These are phyloP conservation scores for Wickerhamomyces chambardii DNA, from an alignment of 805 yeast species.

Conservation along the genomic window DNA sequence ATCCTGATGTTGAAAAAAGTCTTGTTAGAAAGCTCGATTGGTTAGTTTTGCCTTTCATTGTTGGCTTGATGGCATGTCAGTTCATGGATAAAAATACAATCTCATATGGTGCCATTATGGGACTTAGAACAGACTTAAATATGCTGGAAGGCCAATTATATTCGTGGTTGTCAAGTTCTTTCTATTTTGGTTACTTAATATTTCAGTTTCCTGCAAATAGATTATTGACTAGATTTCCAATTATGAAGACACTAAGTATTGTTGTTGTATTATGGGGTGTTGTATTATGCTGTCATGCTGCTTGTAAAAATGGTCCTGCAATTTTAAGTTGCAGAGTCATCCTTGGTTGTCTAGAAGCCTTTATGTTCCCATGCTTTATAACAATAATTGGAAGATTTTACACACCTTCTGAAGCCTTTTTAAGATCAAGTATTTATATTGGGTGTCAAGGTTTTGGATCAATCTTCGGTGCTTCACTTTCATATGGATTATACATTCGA, in stretches of 20 bases:
- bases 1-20: conserved; percentile 5
- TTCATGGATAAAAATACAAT: conserved; percentile 29
- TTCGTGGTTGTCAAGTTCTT: conserved; percentile 25
- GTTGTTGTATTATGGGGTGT: conserved; percentile 27
- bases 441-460: conserved; percentile 38
- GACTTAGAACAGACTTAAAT: conserved; percentile 26
- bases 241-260: conserved; percentile 24
- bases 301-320: conserved; percentile 5
- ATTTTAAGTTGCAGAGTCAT: background rate
- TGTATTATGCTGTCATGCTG: conserved; percentile 24
- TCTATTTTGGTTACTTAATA: conserved; percentile 25
- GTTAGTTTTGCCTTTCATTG: conserved; percentile 25
- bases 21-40: conserved; percentile 27
- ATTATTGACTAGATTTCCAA: conserved; percentile 24
- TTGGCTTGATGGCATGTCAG: conserved; percentile 22
- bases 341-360: background rate
- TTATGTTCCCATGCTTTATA: conserved; percentile 11
- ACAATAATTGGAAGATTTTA: conserved; percentile 51
- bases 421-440: conserved; percentile 33
- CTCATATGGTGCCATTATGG: conserved; percentile 29
- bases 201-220: conserved; percentile 24
- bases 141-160: conserved; percentile 23
- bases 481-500: conserved; percentile 39
- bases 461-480: conserved; percentile 40
- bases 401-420: conserved; percentile 34